Base-by-base conservation (phyloP, 768 basidiomycete genomes). In the Boletus vinaceobasis region DNA sequence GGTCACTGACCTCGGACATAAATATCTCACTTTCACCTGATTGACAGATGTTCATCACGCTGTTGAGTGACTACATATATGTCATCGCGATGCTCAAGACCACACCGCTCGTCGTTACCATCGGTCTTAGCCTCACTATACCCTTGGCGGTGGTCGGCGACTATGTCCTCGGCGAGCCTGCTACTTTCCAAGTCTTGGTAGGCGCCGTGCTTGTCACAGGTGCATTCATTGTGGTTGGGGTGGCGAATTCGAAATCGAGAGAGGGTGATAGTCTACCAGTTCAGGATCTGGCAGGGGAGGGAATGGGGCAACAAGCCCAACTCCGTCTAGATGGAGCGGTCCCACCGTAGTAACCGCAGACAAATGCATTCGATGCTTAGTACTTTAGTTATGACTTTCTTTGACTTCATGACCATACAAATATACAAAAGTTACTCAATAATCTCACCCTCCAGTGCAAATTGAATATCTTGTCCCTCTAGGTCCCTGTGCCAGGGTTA, bases 51-150 rank as follows among this genome's bases (percentile, higher is more conserved):
- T 73, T 75, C 32, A 91, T 95, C 63, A 93, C 91, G 1, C 72
- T 90, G 32, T 83, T 82, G 9, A 90, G 88, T 56, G 93, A 97
- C 72, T 96, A 88, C 66, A 67, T 93, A 43, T 93, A 93, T 66
- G 84, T 92, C 29, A 66, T 92, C 19, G 89, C 94, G 3, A 96
- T 98, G 93, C 83, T 99, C 58, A 96, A 95, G 75, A 99, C 96
- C 7, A 94, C 94, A 1, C 95, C 95, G 1, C 75, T 95, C 13
- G 91, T 97, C 19, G 95, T 90, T 17, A 98, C 96, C 1, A 77
- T 98, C 51, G 96, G 96, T 27, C 79, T 98, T 9, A 92, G 89
- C 53, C 79, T 98, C 14, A 97, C 97, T 1, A 97, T 98, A 68
- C 96, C 94, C 5, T 76, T 95, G 48, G 93, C 97, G 7, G 85